Conservation (phyloP, 345 rosid species). For the Citrus trifoliata region DNA sequence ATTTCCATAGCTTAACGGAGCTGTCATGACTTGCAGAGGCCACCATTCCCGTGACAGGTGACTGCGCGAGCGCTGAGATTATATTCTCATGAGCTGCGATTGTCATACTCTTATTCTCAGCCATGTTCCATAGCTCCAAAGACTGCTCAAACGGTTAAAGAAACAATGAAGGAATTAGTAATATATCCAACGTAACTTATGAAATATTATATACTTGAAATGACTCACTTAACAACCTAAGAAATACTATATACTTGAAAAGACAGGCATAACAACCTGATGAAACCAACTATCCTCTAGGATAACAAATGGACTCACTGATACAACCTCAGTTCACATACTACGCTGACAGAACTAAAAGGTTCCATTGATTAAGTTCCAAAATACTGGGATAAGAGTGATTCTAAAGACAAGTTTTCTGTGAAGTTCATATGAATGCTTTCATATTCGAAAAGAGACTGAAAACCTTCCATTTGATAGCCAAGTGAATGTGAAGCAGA, state of each 20-base stretch:
- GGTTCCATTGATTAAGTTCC: neutral
- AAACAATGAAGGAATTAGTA: neutral
- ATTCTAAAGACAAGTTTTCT: neutral
- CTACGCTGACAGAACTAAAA: neutral
- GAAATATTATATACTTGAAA: neutral
- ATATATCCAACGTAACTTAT: neutral
- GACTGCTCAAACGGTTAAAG: conserved; percentile 35
- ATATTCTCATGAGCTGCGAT: conserved; percentile 50
- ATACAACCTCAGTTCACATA: neutral
- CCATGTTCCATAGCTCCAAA: conserved; percentile 66
- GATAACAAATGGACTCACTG: neutral
- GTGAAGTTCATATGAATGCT: neutral
- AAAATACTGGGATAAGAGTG: neutral
- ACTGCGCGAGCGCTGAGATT: conserved; percentile 54
- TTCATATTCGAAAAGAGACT: neutral
- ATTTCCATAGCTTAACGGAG: conserved; percentile 68
- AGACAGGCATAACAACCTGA: neutral
- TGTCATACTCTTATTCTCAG: conserved; percentile 56
- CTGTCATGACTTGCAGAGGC: conserved; percentile 71
- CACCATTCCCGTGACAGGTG: conserved; percentile 45
- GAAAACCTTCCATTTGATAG: neutral
- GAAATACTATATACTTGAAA: too few relatives aligned
- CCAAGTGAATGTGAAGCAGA: neutral
- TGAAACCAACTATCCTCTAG: neutral
- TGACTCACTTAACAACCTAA: neutral